phyloP scores from a whole-genome alignment of 768 basidiomycete genomes.

The Boletus fagicola region DNA sequence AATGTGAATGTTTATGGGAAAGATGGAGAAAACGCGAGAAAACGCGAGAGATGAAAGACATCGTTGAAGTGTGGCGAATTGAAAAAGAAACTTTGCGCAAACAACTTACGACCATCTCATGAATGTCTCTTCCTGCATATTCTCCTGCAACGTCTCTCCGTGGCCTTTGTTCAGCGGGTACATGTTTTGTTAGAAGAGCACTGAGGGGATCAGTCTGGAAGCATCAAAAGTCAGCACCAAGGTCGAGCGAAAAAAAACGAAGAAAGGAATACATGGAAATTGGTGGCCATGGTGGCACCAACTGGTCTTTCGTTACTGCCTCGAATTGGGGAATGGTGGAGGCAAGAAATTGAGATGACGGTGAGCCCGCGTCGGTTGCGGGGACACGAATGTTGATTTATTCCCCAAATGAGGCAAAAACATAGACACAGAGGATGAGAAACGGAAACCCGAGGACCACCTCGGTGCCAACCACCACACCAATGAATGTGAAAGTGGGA shows the following conservation, averaged over 20 bases:
- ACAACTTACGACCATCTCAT: constrained; percentile 73
- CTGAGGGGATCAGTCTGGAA: constrained; percentile 78
- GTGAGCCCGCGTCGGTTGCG: background rate
- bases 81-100: constrained; percentile 17
- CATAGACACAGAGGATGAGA: constrained; percentile 39
- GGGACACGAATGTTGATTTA: background rate
- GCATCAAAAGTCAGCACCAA: background rate
- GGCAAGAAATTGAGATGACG: constrained; percentile 1
- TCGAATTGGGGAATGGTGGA: constrained; percentile 5
- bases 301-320: constrained; percentile 1
- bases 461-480: constrained; percentile 54
- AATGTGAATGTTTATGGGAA: constrained; percentile 15
- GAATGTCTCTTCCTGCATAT: constrained; percentile 69
- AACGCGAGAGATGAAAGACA: constrained; percentile 10
- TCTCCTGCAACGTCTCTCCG: constrained; percentile 71
- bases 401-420: constrained; percentile 27
- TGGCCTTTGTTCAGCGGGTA: constrained; percentile 74
- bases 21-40: constrained; percentile 4
- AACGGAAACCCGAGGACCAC: constrained; percentile 33
- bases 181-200: constrained; percentile 80
- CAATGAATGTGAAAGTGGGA: constrained; percentile 47
- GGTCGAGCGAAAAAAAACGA: background rate
- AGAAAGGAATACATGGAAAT: constrained; percentile 2
- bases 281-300: constrained; percentile 6
- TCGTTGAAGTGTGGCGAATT: constrained; percentile 2